phyloP scores from a whole-genome alignment of 2,329 filamentous ascomycete genomes.

The Simplicillium sp. region DNA sequence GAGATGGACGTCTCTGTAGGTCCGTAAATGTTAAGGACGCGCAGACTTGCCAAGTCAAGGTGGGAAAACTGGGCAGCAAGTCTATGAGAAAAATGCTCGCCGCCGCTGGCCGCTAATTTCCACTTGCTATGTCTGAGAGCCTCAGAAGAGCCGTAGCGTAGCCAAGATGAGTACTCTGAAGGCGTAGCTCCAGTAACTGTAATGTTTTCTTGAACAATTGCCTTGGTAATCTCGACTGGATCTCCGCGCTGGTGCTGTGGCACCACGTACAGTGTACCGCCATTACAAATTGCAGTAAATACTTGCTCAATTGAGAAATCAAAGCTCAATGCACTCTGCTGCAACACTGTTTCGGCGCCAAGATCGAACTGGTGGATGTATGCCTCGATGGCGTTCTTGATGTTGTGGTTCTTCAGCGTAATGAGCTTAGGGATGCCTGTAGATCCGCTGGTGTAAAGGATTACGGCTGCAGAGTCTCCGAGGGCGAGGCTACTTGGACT shows the following conservation, averaged over 20 bases:
- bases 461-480: conserved; percentile 10
- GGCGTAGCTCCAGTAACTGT: conserved; percentile 28
- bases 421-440: conserved; percentile 32
- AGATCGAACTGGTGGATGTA: conserved; percentile 10
- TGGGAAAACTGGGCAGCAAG: conserved; percentile 7
- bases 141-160: conserved; percentile 10
- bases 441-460: conserved; percentile 24
- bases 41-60: conserved; percentile 6
- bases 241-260: conserved; percentile 21
- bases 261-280: conserved; percentile 25
- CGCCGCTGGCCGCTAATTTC: conserved; percentile 9
- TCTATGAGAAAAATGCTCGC: conserved; percentile 8
- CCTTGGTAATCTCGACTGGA: conserved; percentile 19
- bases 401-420: conserved; percentile 16
- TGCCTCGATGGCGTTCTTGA: conserved; percentile 19
- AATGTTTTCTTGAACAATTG: conserved; percentile 25
- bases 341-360: conserved; percentile 19
- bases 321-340: conserved; percentile 29
- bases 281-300: conserved; percentile 22
- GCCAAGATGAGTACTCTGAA: conserved; percentile 26
- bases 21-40: conserved; percentile 8
- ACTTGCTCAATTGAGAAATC: conserved; percentile 29
- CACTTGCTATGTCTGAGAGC: conserved; percentile 10
- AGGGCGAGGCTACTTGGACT: conserved; percentile 6
- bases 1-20: conserved; percentile 5